Evolutionary conservation across 768 basidiomycete species (phyloP).

Genomic region (Mrakia hoshinonis): DNA sequence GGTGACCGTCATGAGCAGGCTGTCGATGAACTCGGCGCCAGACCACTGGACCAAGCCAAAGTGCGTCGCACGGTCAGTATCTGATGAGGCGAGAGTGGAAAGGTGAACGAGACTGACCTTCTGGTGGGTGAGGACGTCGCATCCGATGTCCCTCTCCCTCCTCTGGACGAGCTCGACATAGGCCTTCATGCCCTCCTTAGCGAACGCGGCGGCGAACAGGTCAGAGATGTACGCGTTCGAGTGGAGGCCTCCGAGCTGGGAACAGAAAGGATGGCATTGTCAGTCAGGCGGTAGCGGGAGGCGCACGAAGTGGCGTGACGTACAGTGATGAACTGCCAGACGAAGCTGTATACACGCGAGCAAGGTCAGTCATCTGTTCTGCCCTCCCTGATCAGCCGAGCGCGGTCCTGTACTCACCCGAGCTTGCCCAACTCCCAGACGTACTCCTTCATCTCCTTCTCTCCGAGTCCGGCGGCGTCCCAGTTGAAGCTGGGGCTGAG

Average conservation of each 20-base stretch:
- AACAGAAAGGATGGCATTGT: constrained; percentile 21
- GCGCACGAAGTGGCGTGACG: constrained; percentile 34
- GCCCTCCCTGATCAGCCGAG: too few relatives aligned
- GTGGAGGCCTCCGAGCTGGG: constrained; percentile 86
- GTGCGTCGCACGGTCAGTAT: too few relatives aligned
- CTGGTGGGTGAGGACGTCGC: constrained; percentile 95
- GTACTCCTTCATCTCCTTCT: constrained; percentile 58
- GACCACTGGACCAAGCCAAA: too few relatives aligned
- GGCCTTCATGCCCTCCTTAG: constrained; percentile 96
- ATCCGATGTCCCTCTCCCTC: constrained; percentile 82
- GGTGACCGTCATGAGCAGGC: constrained; percentile 86
- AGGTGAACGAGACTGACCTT: constrained; percentile 51
- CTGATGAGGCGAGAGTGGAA: too few relatives aligned
- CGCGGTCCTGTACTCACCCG: constrained; percentile 2
- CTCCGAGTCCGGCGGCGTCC: constrained; percentile 72
- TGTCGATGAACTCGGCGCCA: constrained; percentile 87
- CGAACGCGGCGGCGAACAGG: constrained; percentile 75
- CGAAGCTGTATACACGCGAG: constrained; percentile 57
- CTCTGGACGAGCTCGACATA: constrained; percentile 92
- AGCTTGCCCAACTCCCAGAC: constrained; percentile 84
- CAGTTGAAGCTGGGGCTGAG: constrained; percentile 42
- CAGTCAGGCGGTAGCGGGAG: not conserved
- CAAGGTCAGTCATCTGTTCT: not conserved
- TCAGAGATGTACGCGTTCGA: constrained; percentile 96
- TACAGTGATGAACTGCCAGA: constrained; percentile 98